Conservation (phyloP, 768 basidiomycete species). For the Tubosaeta brunneosetosa region DNA sequence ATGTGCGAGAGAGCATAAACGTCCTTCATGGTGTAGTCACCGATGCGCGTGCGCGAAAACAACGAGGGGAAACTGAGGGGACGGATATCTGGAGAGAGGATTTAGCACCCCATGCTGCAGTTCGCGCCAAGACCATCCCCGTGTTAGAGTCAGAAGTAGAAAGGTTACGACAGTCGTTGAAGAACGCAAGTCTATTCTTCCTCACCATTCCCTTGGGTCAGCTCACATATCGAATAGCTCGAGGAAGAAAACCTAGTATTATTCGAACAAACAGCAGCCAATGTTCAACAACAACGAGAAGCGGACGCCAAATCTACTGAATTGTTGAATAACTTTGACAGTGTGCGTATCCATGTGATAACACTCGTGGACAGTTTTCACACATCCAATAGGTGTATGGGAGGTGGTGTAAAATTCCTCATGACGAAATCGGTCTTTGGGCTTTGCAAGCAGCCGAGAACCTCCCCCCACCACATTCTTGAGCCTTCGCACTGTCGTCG, state of each 20-base stretch:
- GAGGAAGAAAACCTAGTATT: conserved; percentile 51
- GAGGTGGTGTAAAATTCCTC: conserved; percentile 52
- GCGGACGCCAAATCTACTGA: conserved; percentile 43
- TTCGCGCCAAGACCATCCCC: conserved; percentile 60
- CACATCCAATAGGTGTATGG: conserved; percentile 37
- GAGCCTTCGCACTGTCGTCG: neutral
- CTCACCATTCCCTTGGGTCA: neutral
- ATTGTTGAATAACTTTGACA: conserved; percentile 50
- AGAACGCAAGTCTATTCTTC: conserved; percentile 28
- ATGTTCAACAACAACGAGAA: conserved; percentile 40
- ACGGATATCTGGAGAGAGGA: conserved; percentile 64
- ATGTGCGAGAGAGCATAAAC: conserved; percentile 67
- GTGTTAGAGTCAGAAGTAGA: conserved; percentile 44
- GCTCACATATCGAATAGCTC: conserved; percentile 36
- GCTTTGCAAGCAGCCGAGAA: conserved; percentile 37
- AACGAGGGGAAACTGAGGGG: conserved; percentile 36
- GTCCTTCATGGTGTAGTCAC: conserved; percentile 63
- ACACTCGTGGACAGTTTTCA: neutral
- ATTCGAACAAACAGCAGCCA: conserved; percentile 46
- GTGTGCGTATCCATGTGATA: conserved; percentile 34
- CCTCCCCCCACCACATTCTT: conserved; percentile 27
- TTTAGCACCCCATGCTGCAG: conserved; percentile 58
- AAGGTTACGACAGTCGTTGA: conserved; percentile 34
- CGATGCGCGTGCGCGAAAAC: conserved; percentile 56
- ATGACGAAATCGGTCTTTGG: conserved; percentile 60